Base-by-base conservation (phyloP, 108 stramenopile species). In the Cyclotella cryptica region DNA sequence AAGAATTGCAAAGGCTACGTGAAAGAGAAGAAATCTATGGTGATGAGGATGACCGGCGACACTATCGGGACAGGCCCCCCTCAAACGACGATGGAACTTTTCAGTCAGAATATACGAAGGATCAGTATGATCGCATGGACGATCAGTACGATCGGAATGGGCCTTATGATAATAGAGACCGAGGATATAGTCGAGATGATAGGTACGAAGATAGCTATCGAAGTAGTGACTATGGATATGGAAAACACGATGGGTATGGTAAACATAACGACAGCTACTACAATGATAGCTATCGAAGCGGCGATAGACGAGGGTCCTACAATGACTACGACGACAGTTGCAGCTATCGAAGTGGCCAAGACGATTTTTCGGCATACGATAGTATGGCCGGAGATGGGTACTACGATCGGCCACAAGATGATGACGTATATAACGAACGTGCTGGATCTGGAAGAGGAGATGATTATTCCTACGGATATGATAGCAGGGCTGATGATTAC, bases 291-390 rank as follows among this genome's bases (percentile, higher is more conserved):
- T 10, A 39, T 42, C 24, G 62, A 15, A 63, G 45, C 29, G 54
- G 60, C 40, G 46, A 41, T 30, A 30, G 55, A 58, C 13, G 71
- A 47, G 41, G 46, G 19, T 19, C 21, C 1, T 46, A 47, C n/a
- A 41, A 39, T 12, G 26, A 71, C 42, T 42, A 49, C 19, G 71
- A 62, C 21, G 39, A 71, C 24, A 39, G 53, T 51, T 47, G 58
- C 55, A 53, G 52, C 24, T 53, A 69, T 69, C 49, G 22, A 69
- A 53, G 51, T 54, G 68, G 68, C 28, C 68, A 71, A 4, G 69
- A 71, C 42, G 53, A 58, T 30, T 54, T 19, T 15, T 52, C 52
- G 11, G 69, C 51, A 15, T 71, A 71, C 43, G 55, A 71, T 29
- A 71, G 69, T 26, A 40, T 54, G 26, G 69, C 42, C 24, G 69